Evolutionary conservation across 2,329 filamentous ascomycete genomes (phyloP), one percentile per base, ranked within the genome.

Genomic region (Curvularia spicifera): DNA sequence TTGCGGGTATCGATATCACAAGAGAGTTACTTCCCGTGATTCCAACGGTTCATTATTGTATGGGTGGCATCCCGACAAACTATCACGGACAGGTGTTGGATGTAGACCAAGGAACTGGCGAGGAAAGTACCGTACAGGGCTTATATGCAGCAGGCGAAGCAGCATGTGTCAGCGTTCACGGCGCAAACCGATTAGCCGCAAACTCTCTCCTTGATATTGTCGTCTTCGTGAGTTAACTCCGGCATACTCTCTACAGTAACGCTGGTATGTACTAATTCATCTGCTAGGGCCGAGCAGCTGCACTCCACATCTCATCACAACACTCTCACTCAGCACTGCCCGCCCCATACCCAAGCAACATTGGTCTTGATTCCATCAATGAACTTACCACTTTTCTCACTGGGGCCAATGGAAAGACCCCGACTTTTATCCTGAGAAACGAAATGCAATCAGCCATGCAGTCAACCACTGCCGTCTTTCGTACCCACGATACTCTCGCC

Each of bases 41-140:
- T 4, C 82, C 81, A 0, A 84, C 81, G 1, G 82, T 83, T 3
- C 81, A 83, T 63, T 83, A 83, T 61, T 81, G 79, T 60, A 83
- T 83, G 81, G 81, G 81, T 20, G 81, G 81, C 24, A 80, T 82
- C 12, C 80, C 81, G 7, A 83, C 81, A 2, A 82, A 83, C 49
- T 82, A 78, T 60, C 79, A 79, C 42, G 81, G 81, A 18, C 77
- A 83, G 57, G 80, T 82, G 9, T 64, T 83, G 3, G 74, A 78
- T 47, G 71, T 82, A 2, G 50, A 57, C 9, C 37, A 10, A 3
- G 61, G 57, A 13, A 35, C 66, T 24, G 72, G 76, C 0, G 77
- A 72, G 8, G 80, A 82, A 39, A 73, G 72, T 31, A 64, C 78
- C 8, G 80, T 83, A 1, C 72, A 78, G 39, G 81, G 80, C 0